Evolutionary conservation across 140 eudicot species (phyloP).

Genomic region (Erigeron philadelphicus): DNA sequence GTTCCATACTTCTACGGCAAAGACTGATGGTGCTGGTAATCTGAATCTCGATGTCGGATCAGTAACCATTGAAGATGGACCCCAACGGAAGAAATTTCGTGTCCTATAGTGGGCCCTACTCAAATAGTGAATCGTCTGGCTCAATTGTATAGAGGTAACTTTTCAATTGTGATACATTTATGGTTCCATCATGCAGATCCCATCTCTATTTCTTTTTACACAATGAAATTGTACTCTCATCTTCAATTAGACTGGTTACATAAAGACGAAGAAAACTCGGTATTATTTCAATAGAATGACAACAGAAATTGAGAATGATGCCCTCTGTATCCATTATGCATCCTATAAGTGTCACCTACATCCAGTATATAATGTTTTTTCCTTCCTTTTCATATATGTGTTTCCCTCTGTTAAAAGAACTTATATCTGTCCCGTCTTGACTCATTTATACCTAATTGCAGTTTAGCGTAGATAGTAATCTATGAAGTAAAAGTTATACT

Average conservation of each 20-base stretch:
- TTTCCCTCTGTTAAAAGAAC: too few relatives aligned
- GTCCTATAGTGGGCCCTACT: not conserved
- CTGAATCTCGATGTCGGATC: conserved; percentile 9
- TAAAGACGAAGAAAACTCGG: not conserved
- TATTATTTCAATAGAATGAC: too few relatives aligned
- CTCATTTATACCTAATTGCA: not conserved
- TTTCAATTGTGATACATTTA: not conserved
- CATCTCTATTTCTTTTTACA: not conserved
- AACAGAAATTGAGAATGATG: too few relatives aligned
- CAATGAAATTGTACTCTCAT: not conserved
- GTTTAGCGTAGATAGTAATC: not conserved
- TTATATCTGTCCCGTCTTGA: too few relatives aligned
- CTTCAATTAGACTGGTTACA: not conserved
- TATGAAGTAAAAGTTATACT: not conserved
- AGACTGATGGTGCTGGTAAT: not conserved
- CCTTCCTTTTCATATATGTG: too few relatives aligned
- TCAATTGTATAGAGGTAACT: not conserved
- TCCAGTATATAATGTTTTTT: too few relatives aligned
- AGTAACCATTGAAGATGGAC: not conserved
- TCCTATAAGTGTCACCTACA: too few relatives aligned
- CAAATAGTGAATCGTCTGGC: not conserved
- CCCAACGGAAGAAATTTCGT: conserved; percentile 13
- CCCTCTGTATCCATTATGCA: not conserved
- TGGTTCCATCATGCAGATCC: not conserved
- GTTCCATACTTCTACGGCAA: not conserved